Percentiles rank a stretch among this genome's conserved stretches.
Evolutionary conservation across 148 eudicot genomes (phyloP).

Genomic region (Bassia scoparia): DNA sequence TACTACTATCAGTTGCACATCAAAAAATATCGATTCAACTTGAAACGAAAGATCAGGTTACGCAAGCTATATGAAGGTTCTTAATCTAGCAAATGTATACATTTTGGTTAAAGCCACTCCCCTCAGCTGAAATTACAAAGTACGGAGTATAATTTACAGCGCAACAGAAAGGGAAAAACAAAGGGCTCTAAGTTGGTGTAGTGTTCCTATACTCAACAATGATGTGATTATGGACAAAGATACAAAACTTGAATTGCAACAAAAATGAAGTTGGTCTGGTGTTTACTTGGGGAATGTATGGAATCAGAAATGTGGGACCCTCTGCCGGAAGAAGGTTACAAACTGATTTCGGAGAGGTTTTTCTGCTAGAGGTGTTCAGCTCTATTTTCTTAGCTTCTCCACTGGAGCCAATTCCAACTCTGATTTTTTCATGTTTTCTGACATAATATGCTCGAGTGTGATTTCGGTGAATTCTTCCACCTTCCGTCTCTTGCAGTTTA

Average conservation of each 20-base stretch:
- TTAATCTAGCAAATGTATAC: background rate
- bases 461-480: background rate
- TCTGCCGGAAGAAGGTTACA: background rate
- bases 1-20: background rate
- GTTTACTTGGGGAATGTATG: background rate
- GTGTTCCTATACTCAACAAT: background rate
- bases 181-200: background rate
- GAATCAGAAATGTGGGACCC: background rate
- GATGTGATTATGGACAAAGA: conserved; percentile 4
- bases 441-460: background rate
- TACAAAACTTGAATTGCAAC: conserved; percentile 9
- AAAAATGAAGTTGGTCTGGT: background rate
- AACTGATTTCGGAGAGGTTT: background rate
- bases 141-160: background rate
- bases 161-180: background rate
- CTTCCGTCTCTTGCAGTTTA: background rate
- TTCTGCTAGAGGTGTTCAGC: background rate
- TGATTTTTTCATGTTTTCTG: background rate
- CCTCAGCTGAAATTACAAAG: background rate
- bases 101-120: background rate
- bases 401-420: background rate
- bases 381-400: background rate
- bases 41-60: background rate
- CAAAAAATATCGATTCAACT: background rate
- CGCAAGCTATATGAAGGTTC: background rate